phyloP scores from a whole-genome alignment of 352 stramenopile genomes.

The Phytophthora pisi region DNA sequence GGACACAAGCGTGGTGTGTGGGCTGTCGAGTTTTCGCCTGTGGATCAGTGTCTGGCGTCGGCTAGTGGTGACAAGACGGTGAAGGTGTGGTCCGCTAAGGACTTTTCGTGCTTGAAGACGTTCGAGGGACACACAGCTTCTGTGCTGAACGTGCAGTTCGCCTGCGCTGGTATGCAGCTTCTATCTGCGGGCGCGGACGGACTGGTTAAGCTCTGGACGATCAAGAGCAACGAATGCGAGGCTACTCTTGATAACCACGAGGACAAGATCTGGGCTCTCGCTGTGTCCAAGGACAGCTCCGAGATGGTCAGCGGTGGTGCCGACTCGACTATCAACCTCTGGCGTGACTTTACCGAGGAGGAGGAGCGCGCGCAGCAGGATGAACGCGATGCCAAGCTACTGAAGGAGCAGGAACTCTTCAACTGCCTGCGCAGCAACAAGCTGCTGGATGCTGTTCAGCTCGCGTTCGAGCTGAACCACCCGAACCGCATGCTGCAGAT shows the following conservation, averaged over 20 bases:
- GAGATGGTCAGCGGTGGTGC: conserved; percentile 94
- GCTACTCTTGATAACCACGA: conserved; percentile 96
- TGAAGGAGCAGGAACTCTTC: conserved; percentile 95
- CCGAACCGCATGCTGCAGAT: conserved; percentile 95
- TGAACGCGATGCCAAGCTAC: conserved; percentile 89
- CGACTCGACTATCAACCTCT: conserved; percentile 95
- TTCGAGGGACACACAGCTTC: conserved; percentile 95
- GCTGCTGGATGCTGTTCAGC: conserved; percentile 79
- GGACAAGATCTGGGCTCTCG: conserved; percentile 98
- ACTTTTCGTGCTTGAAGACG: conserved; percentile 96
- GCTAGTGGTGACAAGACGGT: conserved; percentile 96
- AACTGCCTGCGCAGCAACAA: conserved; percentile 95
- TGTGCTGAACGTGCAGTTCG: conserved; percentile 90
- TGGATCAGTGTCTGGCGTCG: conserved; percentile 96
- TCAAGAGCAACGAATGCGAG: conserved; percentile 98
- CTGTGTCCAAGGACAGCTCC: conserved; percentile 85
- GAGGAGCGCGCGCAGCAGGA: conserved; percentile 85
- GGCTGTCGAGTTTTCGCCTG: conserved; percentile 96
- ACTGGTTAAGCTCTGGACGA: conserved; percentile 98
- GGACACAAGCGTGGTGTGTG: conserved; percentile 98
- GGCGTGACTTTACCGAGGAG: conserved; percentile 94
- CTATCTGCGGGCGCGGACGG: conserved; percentile 96
- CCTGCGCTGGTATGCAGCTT: conserved; percentile 93
- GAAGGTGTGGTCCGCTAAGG: conserved; percentile 96
- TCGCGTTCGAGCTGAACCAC: conserved; percentile 94